Evolutionary conservation across 306 rosid species (phyloP), one percentile per base, ranked within the genome.

Genomic region (Lathyrus tuberosus): DNA sequence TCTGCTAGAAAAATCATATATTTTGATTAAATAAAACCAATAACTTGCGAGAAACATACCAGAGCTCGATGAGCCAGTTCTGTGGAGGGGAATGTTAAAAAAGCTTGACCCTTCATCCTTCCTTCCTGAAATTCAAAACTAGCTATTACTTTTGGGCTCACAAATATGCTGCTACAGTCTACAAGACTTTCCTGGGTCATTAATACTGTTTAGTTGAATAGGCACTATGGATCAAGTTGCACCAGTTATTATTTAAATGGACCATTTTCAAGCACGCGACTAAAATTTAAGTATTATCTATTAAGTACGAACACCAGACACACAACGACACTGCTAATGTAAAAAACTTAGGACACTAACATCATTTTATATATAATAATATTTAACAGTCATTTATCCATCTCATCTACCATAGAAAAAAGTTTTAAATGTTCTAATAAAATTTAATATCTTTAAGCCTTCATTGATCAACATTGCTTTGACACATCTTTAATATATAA

Each of bases 81-180:
- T 76, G 79, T 62, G 12, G 96, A 85, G 44, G 98, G 97, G 79
- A 94, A 88, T 63, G 97, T 94, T 78, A 94, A 58, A 75, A 94
- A 94, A 2, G 97, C 97, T 86, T 94, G 98, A 61, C 96, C 97
- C 79, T 92, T 88, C 98, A 94, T 94, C 82, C 97, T 84, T 81
- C 98, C 97, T 82, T 90, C 98, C 98, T 90, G 94, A 78, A 77
- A 90, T 76, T 67, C 59, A 76, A 65, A 68, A 72, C 5, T 35
- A 61, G 38, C 22, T 8, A 17, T 53, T 33, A 75, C n/a, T 33
- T 81, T 59, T 17, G 56, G 70, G 79, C 59, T 57, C 35, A 41
- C 9, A 28, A 47, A 20, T 42, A 38, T n/a, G 69, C 59, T 61
- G 37, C 37, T 37, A 53, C 30, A 3, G 30, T 26, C 4, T 43